Base-by-base conservation (phyloP, 2,329 filamentous ascomycete species). In the Apiospora aurea region DNA sequence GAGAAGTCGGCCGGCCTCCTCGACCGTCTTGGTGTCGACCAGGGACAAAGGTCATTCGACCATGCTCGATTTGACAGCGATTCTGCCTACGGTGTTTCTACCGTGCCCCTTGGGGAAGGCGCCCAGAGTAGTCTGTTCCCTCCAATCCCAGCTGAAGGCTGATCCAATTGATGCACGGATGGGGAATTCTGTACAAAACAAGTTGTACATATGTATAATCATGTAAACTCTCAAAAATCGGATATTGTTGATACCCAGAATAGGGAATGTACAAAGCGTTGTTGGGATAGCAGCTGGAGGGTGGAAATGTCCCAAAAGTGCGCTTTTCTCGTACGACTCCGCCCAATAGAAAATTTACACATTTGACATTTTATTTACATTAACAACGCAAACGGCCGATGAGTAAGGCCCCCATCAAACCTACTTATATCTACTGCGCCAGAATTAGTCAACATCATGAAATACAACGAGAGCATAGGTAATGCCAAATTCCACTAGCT, bases 1-100 rank as follows among this genome's bases (percentile, higher is more conserved):
- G 86, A 84, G 53, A 97, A 97, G 81, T 89, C 94, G 67, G 82
- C 83, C 14, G 84, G 89, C 75, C 82, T 98, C 44, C 87, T 99
- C 0, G 92, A 97, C 79, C 88, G 92, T 77, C 84, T 99, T 11
- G 92, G 93, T 1, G 95, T 99, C 5, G 83, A 85, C 3, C 80
- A 84, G 11, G 85, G 88, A 13, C 88, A 88, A 70, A 87, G 96
- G 71, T 88, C 85, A 0, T 88, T 94, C 73, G 84, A 87, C 24
- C 88, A 90, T 79, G 92, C 94, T 6, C 79, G 75, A 38, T 83
- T 91, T 41, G 90, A 90, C 1, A 85, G 82, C 11, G 96, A 98
- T 82, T 78, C 85, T 47, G 84, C 86, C 1, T 98, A 97, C 81
- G 96, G 68, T 51, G 38, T 53, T 24, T 43, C 68, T 53, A 24